Base-by-base conservation (phyloP, 441 rosid genomes). In the Gossypium schwendimanii region DNA sequence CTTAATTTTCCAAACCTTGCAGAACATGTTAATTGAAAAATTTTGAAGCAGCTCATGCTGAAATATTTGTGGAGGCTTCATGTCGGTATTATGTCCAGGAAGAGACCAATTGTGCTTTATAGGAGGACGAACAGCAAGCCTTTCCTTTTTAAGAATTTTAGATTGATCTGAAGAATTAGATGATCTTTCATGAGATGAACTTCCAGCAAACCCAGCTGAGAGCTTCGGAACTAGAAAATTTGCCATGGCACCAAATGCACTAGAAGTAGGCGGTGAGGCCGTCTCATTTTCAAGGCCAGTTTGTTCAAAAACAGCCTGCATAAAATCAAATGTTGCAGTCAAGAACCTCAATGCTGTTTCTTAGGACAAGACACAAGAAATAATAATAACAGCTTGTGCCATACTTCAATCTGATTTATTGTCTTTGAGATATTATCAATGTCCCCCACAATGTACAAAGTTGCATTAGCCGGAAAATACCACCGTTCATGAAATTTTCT, bases 401-500 rank as follows among this genome's bases (percentile, higher is more conserved):
- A 73, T 89, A 92, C 98, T 81, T 93, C 98, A 77, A 96, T 91
- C 77, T 89, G 86, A 75, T 86, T 72, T 76, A 91, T 84, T 12
- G 87, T 86, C 90, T 83, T 87, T 65, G 96, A 75, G 69, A 93
- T 81, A 80, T 91, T 85, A 79, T 88, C 85, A 64, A 91, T 82
- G 81, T 91, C 96, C 28, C 99, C 99, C 80, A 96, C 99, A 74
- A 93, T 91, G 78, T 93, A 93, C 69, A 96, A 78, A 67, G 98
- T 96, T 67, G 98, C 98, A 86, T 96, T 96, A 65, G 91, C 98
- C 49, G 98, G 97, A 82, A 91, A 96, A 85, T 96, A 96, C 99
- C 99, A 96, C 18, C 94, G 90, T 77, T 96, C 99, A 80, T 96
- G 99, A 81, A 93, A 96, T 80, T 96, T 93, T 86, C 94, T 90